Evolutionary conservation across 768 basidiomycete genomes (phyloP).

Genomic region (Termitomyces sp.): DNA sequence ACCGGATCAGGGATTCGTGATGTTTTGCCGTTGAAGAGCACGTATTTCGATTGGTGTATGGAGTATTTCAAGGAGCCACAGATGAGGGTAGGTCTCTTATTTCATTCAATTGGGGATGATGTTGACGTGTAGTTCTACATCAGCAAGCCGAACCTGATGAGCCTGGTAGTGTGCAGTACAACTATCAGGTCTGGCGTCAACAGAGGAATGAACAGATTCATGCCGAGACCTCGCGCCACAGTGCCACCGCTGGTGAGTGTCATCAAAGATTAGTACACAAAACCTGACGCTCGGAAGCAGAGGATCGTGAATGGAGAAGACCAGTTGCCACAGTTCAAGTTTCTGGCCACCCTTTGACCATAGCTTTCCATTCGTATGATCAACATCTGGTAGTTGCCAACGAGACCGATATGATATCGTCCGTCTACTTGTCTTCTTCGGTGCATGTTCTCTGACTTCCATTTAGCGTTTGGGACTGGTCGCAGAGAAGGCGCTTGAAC

Average conservation of each 20-base stretch:
- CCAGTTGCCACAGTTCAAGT: constrained; percentile 62
- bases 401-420: constrained; percentile 85
- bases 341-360: constrained; percentile 56
- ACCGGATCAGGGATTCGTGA: constrained; percentile 80
- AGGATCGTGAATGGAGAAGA: constrained; percentile 64
- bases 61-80: constrained; percentile 99
- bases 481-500: constrained; percentile 67
- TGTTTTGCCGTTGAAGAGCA: constrained; percentile 83
- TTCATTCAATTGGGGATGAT: constrained; percentile 5
- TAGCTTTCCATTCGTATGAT: constrained; percentile 92
- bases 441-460: background rate
- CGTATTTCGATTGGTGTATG: constrained; percentile 92
- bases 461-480: constrained; percentile 92
- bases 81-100: constrained; percentile 72
- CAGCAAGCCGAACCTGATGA: constrained; percentile 95
- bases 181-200: constrained; percentile 93
- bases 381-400: constrained; percentile 83
- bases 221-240: constrained; percentile 62
- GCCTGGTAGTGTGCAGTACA: constrained; percentile 90
- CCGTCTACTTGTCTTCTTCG: constrained; percentile 11
- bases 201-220: constrained; percentile 82
- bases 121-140: constrained; percentile 3
- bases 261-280: background rate
- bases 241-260: constrained; percentile 65
- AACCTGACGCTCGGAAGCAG: constrained; percentile 27